These are phyloP conservation scores for Epichloe festucae DNA, from an alignment of 2,329 filamentous ascomycete genomes.

Conservation along the genomic window DNA sequence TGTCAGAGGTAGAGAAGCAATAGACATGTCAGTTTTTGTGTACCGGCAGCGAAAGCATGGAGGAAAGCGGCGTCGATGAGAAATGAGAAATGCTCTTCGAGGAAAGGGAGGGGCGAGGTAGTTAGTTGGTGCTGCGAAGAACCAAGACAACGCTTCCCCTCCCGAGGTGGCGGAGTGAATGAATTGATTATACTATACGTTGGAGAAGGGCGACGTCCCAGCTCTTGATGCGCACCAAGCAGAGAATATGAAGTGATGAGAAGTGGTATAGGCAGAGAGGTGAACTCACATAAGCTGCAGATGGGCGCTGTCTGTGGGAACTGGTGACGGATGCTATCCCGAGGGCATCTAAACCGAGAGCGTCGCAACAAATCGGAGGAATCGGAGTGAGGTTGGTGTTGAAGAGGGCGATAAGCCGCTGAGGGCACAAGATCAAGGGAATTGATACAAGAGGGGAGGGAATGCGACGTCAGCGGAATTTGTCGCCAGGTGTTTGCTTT, in stretches of 20 bases:
- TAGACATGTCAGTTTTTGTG: not conserved
- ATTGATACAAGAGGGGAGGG: not conserved
- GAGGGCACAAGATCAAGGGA: not conserved
- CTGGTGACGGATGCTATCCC: constrained; percentile 1
- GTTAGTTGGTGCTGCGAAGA: not conserved
- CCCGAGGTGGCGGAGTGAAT: not conserved
- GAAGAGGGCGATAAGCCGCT: not conserved
- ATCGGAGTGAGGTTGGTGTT: not conserved
- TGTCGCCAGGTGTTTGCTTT: constrained; percentile 5
- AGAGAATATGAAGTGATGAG: not conserved
- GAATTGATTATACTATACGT: not conserved
- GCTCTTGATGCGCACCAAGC: not conserved
- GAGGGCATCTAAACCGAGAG: constrained; percentile 2
- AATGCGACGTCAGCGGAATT: constrained; percentile 8
- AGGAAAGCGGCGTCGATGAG: not conserved
- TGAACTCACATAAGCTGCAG: not conserved
- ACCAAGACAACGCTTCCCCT: not conserved
- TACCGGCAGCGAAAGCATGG: not conserved
- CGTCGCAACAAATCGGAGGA: not conserved
- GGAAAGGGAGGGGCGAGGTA: not conserved
- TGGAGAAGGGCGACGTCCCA: not conserved
- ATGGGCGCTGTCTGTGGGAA: not conserved
- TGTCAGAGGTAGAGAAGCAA: not conserved
- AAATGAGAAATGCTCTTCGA: not conserved
- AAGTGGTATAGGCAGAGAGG: not conserved